Conservation (phyloP, 2,329 filamentous ascomycete genomes). For the Fusarium palustre region DNA sequence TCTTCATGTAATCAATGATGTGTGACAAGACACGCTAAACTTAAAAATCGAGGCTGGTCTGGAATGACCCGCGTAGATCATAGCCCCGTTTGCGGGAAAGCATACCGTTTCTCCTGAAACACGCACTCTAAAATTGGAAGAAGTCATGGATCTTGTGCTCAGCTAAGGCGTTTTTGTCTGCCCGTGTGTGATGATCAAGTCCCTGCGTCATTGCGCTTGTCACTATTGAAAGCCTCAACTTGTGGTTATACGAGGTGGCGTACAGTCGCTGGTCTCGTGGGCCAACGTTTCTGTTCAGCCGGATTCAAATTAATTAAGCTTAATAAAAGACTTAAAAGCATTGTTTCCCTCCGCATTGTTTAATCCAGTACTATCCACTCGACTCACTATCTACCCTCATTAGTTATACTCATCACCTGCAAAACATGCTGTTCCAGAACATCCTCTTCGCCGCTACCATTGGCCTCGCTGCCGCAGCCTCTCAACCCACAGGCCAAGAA, state of each 20-base stretch:
- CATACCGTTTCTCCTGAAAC: background rate
- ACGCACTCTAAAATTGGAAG: background rate
- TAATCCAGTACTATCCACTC: background rate
- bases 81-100: constrained; percentile 2
- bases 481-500: constrained; percentile 15
- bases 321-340: constrained; percentile 9
- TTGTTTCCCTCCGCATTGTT: background rate
- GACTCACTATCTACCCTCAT: background rate
- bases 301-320: constrained; percentile 12
- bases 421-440: constrained; percentile 43
- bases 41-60: background rate
- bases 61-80: background rate
- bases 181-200: background rate
- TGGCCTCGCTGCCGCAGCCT: constrained; percentile 30
- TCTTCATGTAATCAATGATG: background rate
- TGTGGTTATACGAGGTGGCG: constrained; percentile 38
- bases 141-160: background rate
- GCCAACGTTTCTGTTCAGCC: background rate
- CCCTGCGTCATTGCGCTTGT: constrained; percentile 18
- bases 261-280: background rate
- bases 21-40: background rate
- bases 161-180: background rate
- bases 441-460: constrained; percentile 36
- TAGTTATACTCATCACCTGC: background rate
- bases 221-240: background rate